Conservation (phyloP, 2,329 filamentous ascomycete genomes). For the Plectosphaerella sp. region DNA sequence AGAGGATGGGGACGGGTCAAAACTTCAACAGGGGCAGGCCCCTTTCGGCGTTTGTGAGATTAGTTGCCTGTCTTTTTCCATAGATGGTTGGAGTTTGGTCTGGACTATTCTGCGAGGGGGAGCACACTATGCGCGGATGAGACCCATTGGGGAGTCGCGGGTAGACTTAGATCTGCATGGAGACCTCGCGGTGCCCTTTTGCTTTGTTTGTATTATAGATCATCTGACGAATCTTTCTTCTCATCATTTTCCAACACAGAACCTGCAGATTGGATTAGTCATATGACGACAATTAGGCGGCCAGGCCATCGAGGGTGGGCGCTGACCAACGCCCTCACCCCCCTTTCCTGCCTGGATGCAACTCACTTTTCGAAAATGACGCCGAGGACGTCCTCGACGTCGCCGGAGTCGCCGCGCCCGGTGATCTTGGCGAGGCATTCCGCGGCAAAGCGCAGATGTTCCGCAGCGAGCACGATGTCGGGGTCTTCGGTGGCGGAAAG, state of each 20-base stretch:
- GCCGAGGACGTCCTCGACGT: constrained; percentile 92
- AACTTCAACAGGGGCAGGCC: too few species aligned
- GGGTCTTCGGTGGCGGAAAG: constrained; percentile 41
- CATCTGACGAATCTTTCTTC: constrained; percentile 8
- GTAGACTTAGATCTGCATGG: neutral
- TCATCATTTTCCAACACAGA: constrained; percentile 40
- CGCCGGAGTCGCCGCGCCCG: constrained; percentile 75
- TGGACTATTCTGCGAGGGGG: too few species aligned
- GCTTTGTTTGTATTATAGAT: constrained; percentile 7
- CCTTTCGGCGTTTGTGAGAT: neutral
- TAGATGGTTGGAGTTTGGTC: neutral
- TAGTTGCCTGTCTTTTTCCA: neutral
- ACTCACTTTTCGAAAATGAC: constrained; percentile 95
- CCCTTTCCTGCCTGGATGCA: too few species aligned
- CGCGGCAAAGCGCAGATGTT: constrained; percentile 78
- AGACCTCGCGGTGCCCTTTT: neutral
- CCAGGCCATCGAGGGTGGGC: too few species aligned
- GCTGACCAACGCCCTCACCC: too few species aligned
- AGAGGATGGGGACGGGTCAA: too few species aligned
- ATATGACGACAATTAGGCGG: neutral
- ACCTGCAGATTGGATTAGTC: constrained; percentile 21
- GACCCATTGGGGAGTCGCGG: neutral
- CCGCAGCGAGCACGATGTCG: constrained; percentile 87
- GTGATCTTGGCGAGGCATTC: constrained; percentile 81
- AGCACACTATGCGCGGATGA: too few species aligned